Conservation (phyloP, 176 grass and related monocot genomes). For the Olyra latifolia region DNA sequence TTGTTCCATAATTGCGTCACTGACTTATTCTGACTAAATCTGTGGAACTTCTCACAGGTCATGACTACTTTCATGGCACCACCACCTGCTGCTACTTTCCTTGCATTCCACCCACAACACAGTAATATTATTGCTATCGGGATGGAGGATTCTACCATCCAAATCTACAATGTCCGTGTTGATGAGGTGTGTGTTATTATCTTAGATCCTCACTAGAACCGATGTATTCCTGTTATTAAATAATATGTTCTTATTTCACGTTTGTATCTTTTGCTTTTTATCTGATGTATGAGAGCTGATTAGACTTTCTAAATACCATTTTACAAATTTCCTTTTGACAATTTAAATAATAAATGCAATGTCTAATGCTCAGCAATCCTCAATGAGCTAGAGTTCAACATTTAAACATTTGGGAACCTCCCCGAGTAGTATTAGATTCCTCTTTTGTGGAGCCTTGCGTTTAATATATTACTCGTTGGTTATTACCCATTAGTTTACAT, state of each 20-base stretch:
- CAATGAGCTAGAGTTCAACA: neutral
- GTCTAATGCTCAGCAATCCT: neutral
- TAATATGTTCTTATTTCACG: conserved; percentile 2
- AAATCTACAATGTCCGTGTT: conserved; percentile 98
- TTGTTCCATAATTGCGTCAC: neutral
- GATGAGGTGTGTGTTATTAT: conserved; percentile 62
- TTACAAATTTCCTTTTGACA: neutral
- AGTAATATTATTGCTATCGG: conserved; percentile 99
- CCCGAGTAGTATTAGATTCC: neutral
- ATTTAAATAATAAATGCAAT: neutral
- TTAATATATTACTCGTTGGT: neutral
- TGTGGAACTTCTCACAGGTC: conserved; percentile 49
- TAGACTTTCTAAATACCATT: neutral
- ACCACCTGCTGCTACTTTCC: conserved; percentile 88
- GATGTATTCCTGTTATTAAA: conserved; percentile 7
- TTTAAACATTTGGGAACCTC: neutral
- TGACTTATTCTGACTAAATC: neutral
- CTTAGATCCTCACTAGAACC: conserved; percentile 17
- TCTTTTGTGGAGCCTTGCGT: neutral
- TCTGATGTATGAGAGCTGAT: neutral
- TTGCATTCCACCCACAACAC: conserved; percentile 97
- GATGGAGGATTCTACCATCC: conserved; percentile 98
- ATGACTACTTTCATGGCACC: conserved; percentile 99
- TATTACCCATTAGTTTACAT: neutral
- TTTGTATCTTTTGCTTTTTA: neutral